These are phyloP conservation scores for Leccinum aurantiacum DNA, from an alignment of 768 basidiomycete genomes.

Conservation along the genomic window DNA sequence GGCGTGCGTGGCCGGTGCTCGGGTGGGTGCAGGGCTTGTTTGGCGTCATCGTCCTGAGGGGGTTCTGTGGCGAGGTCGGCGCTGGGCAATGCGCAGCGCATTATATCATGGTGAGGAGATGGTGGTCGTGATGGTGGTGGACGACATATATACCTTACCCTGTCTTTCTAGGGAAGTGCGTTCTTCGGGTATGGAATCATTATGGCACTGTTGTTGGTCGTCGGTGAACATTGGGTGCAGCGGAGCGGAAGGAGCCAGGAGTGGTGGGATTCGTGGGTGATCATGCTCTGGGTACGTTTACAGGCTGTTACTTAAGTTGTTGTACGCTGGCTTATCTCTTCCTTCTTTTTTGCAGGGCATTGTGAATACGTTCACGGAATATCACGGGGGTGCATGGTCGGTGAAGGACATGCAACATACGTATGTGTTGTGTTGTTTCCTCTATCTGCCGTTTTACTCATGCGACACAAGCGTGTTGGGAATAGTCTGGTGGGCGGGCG, in stretches of 20 bases:
- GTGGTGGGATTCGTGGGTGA: constrained; percentile 80
- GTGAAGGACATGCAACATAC: constrained; percentile 77
- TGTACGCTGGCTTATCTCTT: not conserved
- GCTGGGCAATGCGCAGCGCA: constrained; percentile 87
- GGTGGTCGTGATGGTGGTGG: constrained; percentile 7
- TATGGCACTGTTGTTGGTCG: constrained; percentile 73
- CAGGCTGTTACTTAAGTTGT: too few relatives aligned
- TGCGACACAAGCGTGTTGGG: constrained; percentile 42
- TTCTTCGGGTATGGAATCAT: constrained; percentile 87
- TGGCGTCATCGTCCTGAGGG: constrained; percentile 69
- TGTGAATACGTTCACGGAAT: constrained; percentile 94
- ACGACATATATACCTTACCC: constrained; percentile 7
- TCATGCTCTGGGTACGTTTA: constrained; percentile 50
- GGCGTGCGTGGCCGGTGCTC: constrained; percentile 78
- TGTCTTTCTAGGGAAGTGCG: constrained; percentile 59
- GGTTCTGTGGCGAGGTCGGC: constrained; percentile 70
- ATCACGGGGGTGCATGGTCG: constrained; percentile 77
- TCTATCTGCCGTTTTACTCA: constrained; percentile 2
- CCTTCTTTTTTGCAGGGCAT: constrained; percentile 13
- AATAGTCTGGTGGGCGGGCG: constrained; percentile 80
- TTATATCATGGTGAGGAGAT: constrained; percentile 66
- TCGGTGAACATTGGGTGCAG: constrained; percentile 77
- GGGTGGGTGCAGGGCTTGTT: constrained; percentile 91
- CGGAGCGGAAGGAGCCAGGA: constrained; percentile 74
- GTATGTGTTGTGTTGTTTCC: constrained; percentile 41